Conservation (phyloP, 495 filamentous ascomycete genomes). For the Thozetella sp. region DNA sequence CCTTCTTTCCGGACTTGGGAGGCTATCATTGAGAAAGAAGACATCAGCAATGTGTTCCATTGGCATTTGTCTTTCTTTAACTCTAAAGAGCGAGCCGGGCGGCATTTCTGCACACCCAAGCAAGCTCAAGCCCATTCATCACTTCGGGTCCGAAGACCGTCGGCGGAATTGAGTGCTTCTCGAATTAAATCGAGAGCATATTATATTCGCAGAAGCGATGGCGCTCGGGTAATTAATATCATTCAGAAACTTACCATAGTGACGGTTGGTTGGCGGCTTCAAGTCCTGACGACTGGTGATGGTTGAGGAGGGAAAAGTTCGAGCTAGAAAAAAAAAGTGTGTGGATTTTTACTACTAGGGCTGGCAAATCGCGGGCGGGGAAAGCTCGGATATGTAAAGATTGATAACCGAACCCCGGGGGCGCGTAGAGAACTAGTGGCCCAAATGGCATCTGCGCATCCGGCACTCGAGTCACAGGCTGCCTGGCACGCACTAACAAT, state of each 20-base stretch:
- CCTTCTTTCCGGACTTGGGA: slow-evolving; percentile 94
- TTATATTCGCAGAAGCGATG: not conserved
- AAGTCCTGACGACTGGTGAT: slow-evolving; percentile 8
- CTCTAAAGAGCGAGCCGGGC: slow-evolving; percentile 81
- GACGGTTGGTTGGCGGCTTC: slow-evolving; percentile 4
- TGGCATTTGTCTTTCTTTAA: slow-evolving; percentile 80
- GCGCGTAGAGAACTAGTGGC: not conserved
- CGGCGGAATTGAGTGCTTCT: slow-evolving; percentile 49
- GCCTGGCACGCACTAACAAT: too few relatives aligned
- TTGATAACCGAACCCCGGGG: not conserved
- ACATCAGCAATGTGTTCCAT: slow-evolving; percentile 85
- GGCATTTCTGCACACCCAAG: slow-evolving; percentile 60
- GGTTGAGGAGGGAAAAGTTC: slow-evolving; percentile 7
- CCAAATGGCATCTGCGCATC: too few relatives aligned
- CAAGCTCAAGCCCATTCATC: slow-evolving; percentile 85
- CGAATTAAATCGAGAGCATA: slow-evolving; percentile 32
- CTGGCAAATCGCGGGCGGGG: not conserved
- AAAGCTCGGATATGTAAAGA: not conserved
- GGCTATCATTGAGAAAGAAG: slow-evolving; percentile 99
- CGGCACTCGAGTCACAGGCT: too few relatives aligned
- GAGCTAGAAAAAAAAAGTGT: slow-evolving; percentile 7
- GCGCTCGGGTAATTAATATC: not conserved
- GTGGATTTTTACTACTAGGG: slow-evolving; percentile 5
- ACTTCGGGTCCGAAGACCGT: slow-evolving; percentile 55
- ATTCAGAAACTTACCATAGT: slow-evolving; percentile 47